These are phyloP conservation scores for Eutrema yunnanense DNA, from an alignment of 345 rosid species.

Conservation along the genomic window DNA sequence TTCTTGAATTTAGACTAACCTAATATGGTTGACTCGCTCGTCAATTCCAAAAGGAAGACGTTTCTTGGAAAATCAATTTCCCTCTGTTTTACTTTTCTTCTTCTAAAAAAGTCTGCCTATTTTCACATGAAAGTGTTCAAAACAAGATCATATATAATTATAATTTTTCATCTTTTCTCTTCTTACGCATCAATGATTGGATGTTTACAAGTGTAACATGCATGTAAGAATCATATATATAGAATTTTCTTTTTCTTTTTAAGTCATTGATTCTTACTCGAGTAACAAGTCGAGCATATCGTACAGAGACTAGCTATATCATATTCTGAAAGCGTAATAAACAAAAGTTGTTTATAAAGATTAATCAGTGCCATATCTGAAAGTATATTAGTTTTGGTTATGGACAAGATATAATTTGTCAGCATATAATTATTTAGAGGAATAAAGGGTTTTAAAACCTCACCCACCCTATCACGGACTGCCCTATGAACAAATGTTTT, in stretches of 20 bases:
- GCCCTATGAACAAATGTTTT: constrained; percentile 14
- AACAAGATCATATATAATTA: not conserved
- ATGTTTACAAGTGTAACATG: not conserved
- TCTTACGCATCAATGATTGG: constrained; percentile 26
- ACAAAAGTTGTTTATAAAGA: not conserved
- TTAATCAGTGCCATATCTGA: not conserved
- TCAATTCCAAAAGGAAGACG: not conserved
- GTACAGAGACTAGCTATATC: not conserved
- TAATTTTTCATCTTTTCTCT: not conserved
- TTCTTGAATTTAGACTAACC: constrained; percentile 9
- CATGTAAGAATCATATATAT: not conserved
- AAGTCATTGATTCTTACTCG: not conserved
- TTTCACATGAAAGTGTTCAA: constrained; percentile 8
- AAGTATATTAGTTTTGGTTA: not conserved
- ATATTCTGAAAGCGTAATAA: not conserved
- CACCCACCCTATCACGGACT: constrained; percentile 6
- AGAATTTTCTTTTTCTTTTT: not conserved
- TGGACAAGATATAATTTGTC: constrained; percentile 12
- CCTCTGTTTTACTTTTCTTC: not conserved
- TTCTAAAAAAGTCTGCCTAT: constrained; percentile 6
- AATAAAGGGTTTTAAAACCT: constrained; percentile 6
- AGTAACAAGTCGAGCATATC: not conserved
- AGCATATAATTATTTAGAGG: constrained; percentile 5
- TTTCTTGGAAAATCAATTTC: not conserved
- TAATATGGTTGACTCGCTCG: constrained; percentile 8